These are phyloP conservation scores for Phlebiopsis flavidoalba DNA, from an alignment of 768 basidiomycete species.

Conservation along the genomic window DNA sequence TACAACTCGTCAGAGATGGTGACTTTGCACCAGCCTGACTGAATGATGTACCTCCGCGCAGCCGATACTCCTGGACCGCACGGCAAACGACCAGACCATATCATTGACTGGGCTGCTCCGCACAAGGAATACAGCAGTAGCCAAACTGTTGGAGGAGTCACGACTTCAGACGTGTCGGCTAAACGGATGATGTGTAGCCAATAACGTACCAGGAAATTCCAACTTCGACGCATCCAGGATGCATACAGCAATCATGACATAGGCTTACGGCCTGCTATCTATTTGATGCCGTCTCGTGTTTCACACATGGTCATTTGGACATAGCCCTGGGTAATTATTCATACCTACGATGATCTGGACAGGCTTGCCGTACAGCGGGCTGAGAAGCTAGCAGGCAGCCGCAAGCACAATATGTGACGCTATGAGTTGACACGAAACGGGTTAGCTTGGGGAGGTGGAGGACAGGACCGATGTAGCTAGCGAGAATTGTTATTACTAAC, in stretches of 20 bases:
- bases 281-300: too few species aligned
- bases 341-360: constrained; percentile 51
- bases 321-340: background rate
- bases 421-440: constrained; percentile 22
- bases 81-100: constrained; percentile 72
- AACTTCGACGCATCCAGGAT: constrained; percentile 51
- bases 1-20: constrained; percentile 81
- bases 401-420: constrained; percentile 75
- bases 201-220: constrained; percentile 62
- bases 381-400: constrained; percentile 55
- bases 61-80: constrained; percentile 82
- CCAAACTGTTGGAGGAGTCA: constrained; percentile 46
- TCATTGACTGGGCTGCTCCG: constrained; percentile 75
- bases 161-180: background rate
- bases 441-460: background rate
- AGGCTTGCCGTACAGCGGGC: constrained; percentile 78
- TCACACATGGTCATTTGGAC: background rate
- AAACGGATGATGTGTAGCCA: background rate
- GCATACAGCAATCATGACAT: constrained; percentile 65
- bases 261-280: constrained; percentile 65
- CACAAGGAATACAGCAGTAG: constrained; percentile 77
- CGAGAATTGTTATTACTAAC: constrained; percentile 20
- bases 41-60: constrained; percentile 75
- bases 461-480: too few species aligned
- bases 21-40: constrained; percentile 72